Evolutionary conservation across 73 alveolate species (phyloP), one percentile per base, ranked within the genome.

Genomic region (Durusdinium trenchii): DNA sequence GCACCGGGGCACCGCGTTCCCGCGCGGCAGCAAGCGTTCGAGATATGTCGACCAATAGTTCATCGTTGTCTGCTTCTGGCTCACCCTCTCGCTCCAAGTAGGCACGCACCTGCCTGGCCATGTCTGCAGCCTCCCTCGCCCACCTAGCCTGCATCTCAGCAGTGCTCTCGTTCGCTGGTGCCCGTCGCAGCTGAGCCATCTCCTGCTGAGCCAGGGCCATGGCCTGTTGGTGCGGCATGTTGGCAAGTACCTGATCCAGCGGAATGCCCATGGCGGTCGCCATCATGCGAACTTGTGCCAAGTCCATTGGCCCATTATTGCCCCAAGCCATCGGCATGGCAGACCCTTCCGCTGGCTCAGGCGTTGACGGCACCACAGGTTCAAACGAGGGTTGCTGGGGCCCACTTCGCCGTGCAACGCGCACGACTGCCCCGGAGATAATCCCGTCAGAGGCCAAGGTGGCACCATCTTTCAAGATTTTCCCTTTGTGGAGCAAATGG

Each of bases 291-390:
- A 90, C 35, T 54, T 90, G 96, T 40, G 81, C 96, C 96, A 90
- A 42, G 51, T 90, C 96, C 42, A 73, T 32, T 5, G 78, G 95
- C 2, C 75, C 36, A 28, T 60, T 61, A 36, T 47, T 60, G 47
- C 54, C 96, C 96, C 96, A 90, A 3, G 96, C 96, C 96, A 90
- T 90, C 30, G 96, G 96, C 96, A 90, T 90, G 30, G 96, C 86
- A 43, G 51, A 43, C 32, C 96, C 86, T 45, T 50, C 73, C 14
- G 5, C 96, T 26, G 57, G 75, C 46, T 43, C 64, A 32, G 36
- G 46, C 32, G 23, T 23, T 35, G 23, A 30, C 62, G 43, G 42
- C 20, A 43, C 40, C 48, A 90, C 96, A 2, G 96, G 62, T 43
- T 50, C 60, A 7, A 42, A 45, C 42, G 18, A 45, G 23, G 14